Evolutionary conservation across 164 flowering plant genomes (phyloP).

Genomic region (Buxus sempervirens): DNA sequence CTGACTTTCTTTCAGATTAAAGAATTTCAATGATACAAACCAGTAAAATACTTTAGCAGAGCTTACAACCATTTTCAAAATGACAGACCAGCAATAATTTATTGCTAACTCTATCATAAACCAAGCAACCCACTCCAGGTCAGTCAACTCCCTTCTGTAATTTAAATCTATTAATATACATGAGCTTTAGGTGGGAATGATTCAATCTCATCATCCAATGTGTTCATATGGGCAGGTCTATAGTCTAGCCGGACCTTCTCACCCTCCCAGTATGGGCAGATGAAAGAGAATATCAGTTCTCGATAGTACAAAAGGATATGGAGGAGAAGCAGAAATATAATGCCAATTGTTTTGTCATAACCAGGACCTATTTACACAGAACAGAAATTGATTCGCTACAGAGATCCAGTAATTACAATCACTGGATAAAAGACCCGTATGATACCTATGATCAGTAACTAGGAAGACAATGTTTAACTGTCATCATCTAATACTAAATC

Average conservation of each 20-base stretch:
- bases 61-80: slow-evolving; percentile 1
- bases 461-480: neutral
- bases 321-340: neutral
- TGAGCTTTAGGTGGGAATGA: slow-evolving; percentile 97
- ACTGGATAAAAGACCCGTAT: neutral
- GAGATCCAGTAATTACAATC: neutral
- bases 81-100: slow-evolving; percentile 9
- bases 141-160: neutral
- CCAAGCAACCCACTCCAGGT: neutral
- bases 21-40: slow-evolving; percentile 6
- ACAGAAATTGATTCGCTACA: neutral
- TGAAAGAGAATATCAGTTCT: neutral
- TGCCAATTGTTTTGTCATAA: neutral
- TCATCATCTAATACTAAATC: neutral
- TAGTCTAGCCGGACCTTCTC: slow-evolving; percentile 81
- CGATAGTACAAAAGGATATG: neutral
- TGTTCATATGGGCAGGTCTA: slow-evolving; percentile 93
- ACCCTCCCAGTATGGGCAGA: slow-evolving; percentile 80
- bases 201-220: slow-evolving; percentile 86
- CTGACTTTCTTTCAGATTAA: slow-evolving; percentile 4
- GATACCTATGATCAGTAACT: neutral
- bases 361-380: neutral
- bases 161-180: slow-evolving; percentile 48
- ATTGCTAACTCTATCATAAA: slow-evolving; percentile 5
- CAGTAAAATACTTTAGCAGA: slow-evolving; percentile 11